Percentiles rank a stretch among this genome's conserved stretches.
Conservation (phyloP, 257 asterid genomes). For the Oldenlandia corymbosa region DNA sequence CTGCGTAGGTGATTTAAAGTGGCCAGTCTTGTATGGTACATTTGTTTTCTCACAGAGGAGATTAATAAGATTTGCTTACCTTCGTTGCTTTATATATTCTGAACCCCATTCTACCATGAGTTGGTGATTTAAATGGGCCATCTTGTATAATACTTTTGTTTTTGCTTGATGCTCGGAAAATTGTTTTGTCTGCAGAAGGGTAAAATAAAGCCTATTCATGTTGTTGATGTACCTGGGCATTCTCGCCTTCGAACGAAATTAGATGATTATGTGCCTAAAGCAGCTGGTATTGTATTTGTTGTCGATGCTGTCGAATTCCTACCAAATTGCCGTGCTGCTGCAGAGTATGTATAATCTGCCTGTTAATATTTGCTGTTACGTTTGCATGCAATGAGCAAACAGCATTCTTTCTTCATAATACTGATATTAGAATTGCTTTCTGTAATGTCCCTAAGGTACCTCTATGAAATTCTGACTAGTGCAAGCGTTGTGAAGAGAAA, state of each 20-base stretch:
- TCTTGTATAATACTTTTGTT: not conserved
- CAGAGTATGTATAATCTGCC: conserved; percentile 46
- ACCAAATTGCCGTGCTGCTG: conserved; percentile 68
- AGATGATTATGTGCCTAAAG: conserved; percentile 70
- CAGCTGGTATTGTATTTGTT: conserved; percentile 60
- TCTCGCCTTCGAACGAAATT: conserved; percentile 71
- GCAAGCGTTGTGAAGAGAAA: conserved; percentile 64
- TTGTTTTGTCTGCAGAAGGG: conserved; percentile 46
- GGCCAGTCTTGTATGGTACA: not conserved
- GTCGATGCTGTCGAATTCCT: conserved; percentile 84
- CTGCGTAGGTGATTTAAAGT: not conserved
- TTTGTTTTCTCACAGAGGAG: not conserved
- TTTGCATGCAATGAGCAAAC: too few species aligned
- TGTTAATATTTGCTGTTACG: not conserved
- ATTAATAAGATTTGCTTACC: not conserved
- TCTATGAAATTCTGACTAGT: conserved; percentile 73
- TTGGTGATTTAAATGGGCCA: not conserved
- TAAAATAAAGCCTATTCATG: conserved; percentile 56
- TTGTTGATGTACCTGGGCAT: conserved; percentile 92
- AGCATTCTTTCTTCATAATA: not conserved
- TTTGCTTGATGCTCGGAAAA: not conserved
- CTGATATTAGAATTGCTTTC: conserved; percentile 5
- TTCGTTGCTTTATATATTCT: not conserved
- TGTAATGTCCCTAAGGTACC: conserved; percentile 43
- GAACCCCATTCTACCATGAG: not conserved